Base-by-base conservation (phyloP, 2,329 filamentous ascomycete species). In the Cladophialophora psammophila region DNA sequence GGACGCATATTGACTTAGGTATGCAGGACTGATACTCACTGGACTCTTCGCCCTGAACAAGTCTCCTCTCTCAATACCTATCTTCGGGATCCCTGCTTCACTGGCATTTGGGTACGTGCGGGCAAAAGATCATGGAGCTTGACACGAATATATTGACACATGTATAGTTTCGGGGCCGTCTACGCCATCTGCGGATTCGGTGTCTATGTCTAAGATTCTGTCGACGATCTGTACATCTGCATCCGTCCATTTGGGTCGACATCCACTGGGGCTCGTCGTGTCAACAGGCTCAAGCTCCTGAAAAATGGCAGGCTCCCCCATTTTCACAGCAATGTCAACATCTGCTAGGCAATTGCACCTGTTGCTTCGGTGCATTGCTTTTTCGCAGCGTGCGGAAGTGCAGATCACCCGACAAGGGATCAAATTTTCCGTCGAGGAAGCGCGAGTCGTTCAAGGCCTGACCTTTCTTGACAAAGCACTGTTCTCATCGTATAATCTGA, bases 161-260 rank as follows among this genome's bases (percentile, higher is more conserved):
- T 66, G 20, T 38, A 52, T 65, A 97, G 94, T 59, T 91, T 97
- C 80, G 95, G 95, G 74, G 90, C 94, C 59, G 93, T 99, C 54
- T 97, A 95, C 82, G 97, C 97, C 91, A 98, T 99, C 82, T 99
- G 95, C 82, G 95, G 94, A 68, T 95, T 95, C 78, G 95, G 95
- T 79, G 95, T 99, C 77, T 98, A 99, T 89, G 93, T 99, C 80
- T 99, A 88, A 81, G 60, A 56, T 18, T 50, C 55, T 15, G 10
- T n/a, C 48, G 31, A 13, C 20, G 40, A n/a, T n/a, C 18, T 15
- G 15, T 61, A 18, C 15, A 18, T 26, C 4, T 57, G 3, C n/a
- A 6, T 48, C 45, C 12, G 7, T 20, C 9, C 26, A 50, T 9
- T 9, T 26, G 45, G 2, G n/a, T n/a, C 40, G 7, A n/a, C 40